Conservation (phyloP, 192 early-diverging fungal species). For the Entomortierella lignicola region DNA sequence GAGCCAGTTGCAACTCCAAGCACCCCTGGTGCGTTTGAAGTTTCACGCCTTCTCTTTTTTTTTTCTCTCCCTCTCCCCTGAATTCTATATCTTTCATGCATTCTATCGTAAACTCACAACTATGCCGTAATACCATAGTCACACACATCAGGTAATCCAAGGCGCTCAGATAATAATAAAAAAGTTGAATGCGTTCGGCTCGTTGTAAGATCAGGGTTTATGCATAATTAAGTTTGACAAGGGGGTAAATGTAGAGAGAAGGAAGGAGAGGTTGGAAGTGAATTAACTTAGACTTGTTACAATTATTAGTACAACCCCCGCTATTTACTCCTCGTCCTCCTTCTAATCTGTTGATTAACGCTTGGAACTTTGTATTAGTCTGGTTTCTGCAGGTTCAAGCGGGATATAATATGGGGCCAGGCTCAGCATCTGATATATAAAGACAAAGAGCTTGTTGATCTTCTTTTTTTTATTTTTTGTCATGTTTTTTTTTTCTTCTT, state of each 20-base stretch:
- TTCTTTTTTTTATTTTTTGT: background rate
- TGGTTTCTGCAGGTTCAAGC: background rate
- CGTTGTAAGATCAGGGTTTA: background rate
- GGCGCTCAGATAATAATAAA: background rate
- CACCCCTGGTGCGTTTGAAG: slow-evolving; percentile 25
- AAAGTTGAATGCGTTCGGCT: background rate
- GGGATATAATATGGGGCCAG: background rate
- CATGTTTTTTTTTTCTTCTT: background rate
- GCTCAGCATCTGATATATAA: background rate
- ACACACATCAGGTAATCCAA: background rate
- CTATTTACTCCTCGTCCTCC: background rate
- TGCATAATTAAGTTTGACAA: background rate
- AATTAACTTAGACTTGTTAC: background rate
- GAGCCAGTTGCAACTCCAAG: background rate
- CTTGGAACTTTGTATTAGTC: background rate
- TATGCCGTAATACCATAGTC: no score
- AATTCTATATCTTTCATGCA: slow-evolving; percentile 6
- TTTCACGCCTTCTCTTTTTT: slow-evolving; percentile 10
- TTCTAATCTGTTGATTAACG: background rate
- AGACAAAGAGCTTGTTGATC: background rate
- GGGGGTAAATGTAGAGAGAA: background rate
- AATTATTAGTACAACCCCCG: background rate
- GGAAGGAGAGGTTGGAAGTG: no score
- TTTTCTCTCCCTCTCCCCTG: slow-evolving; percentile 7
- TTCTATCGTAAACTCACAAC: background rate